These are phyloP conservation scores for Candida xyloterini DNA, from an alignment of 805 yeast genomes.

Conservation along the genomic window DNA sequence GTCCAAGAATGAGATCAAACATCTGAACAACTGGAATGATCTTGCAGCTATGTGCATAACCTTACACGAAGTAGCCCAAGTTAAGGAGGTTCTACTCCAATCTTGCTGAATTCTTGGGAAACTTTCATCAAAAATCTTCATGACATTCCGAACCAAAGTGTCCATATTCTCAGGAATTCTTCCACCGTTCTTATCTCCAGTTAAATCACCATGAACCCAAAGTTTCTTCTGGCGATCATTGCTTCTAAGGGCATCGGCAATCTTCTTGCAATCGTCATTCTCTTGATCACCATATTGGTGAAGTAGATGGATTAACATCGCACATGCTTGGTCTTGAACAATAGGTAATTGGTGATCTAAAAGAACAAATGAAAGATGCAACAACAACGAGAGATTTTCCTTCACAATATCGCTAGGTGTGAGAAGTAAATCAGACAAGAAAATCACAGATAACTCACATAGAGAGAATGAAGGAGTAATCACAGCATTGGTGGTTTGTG, in stretches of 20 bases:
- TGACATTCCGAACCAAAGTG: conserved; percentile 56
- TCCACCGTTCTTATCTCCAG: conserved; percentile 72
- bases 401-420: conserved; percentile 61
- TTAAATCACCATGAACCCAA: conserved; percentile 88
- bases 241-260: conserved; percentile 55
- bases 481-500: conserved; percentile 44
- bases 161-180: conserved; percentile 88
- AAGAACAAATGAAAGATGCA: conserved; percentile 77
- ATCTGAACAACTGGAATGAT: conserved; percentile 89
- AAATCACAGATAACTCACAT: conserved; percentile 83
- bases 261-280: conserved; percentile 51
- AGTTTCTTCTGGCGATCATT: conserved; percentile 47
- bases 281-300: conserved; percentile 55
- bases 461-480: conserved; percentile 70
- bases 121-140: conserved; percentile 51
- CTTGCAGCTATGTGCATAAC: conserved; percentile 96
- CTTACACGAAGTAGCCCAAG: conserved; percentile 97
- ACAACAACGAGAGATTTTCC: conserved; percentile 61
- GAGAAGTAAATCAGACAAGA: conserved; percentile 76
- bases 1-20: conserved; percentile 76
- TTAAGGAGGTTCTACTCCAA: conserved; percentile 81
- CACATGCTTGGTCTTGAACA: conserved; percentile 82
- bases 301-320: conserved; percentile 67
- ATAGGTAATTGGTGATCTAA: conserved; percentile 83
- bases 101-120: conserved; percentile 59